phyloP scores from a whole-genome alignment of 805 yeast species.

The Diddensiella transvaalensis region DNA sequence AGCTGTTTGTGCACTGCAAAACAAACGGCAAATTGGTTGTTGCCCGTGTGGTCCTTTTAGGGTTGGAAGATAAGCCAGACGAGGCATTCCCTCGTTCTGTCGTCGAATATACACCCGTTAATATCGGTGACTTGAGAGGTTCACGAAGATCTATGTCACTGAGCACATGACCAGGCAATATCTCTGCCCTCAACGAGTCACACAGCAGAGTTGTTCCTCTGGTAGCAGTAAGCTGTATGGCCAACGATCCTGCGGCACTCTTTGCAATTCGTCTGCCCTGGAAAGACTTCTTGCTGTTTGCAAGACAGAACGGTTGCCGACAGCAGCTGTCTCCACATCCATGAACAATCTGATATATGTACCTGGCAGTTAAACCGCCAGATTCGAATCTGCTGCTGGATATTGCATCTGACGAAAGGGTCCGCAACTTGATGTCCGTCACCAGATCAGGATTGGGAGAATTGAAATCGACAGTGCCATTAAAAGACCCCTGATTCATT shows the following conservation, averaged over 20 bases:
- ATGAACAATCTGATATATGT: slow-evolving; percentile 17
- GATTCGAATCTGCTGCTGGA: not conserved
- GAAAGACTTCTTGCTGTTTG: slow-evolving; percentile 9
- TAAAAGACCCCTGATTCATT: too few species aligned
- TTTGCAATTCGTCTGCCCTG: slow-evolving; percentile 13
- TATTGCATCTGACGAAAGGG: too few species aligned
- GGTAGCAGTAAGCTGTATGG: slow-evolving; percentile 16
- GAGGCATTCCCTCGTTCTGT: not conserved
- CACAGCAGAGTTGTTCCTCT: slow-evolving; percentile 13
- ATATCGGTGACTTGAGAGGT: slow-evolving; percentile 13
- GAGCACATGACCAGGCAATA: not conserved
- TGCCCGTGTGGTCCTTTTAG: not conserved
- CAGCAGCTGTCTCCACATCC: slow-evolving; percentile 19
- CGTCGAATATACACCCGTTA: not conserved
- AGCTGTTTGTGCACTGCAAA: not conserved
- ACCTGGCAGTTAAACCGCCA: slow-evolving; percentile 11
- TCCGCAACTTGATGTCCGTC: too few species aligned
- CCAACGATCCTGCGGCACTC: slow-evolving; percentile 15
- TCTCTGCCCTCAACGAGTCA: not conserved
- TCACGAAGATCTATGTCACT: not conserved
- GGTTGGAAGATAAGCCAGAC: not conserved
- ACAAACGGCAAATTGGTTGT: not conserved
- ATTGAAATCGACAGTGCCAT: too few species aligned
- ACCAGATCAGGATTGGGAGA: too few species aligned
- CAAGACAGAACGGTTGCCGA: slow-evolving; percentile 14